phyloP scores from a whole-genome alignment of 2,329 filamentous ascomycete species.

The Penicillium sp. region DNA sequence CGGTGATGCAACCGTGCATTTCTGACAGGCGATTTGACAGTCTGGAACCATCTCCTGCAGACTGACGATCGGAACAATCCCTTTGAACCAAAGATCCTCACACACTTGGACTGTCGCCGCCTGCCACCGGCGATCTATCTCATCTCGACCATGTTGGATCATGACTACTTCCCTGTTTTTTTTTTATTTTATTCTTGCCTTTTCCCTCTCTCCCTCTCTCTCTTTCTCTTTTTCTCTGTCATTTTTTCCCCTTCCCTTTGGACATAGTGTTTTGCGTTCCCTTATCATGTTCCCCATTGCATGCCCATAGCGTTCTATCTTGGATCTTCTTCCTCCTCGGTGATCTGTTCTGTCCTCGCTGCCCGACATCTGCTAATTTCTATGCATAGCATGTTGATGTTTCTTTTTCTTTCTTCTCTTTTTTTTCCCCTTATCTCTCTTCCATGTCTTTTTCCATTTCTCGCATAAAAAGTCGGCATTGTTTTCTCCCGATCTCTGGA shows the following conservation, averaged over 20 bases:
- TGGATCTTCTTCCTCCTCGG: constrained; percentile 9
- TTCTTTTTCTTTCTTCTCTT: neutral
- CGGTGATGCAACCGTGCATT: constrained; percentile 7
- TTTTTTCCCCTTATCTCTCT: neutral
- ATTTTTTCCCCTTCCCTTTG: neutral
- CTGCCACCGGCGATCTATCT: neutral
- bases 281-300: neutral
- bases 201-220: too few species aligned
- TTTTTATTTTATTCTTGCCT: neutral
- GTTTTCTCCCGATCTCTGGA: neutral
- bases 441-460: neutral
- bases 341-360: constrained; percentile 7
- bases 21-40: constrained; percentile 1
- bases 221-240: neutral
- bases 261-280: neutral
- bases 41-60: constrained; percentile 5
- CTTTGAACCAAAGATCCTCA: neutral
- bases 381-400: constrained; percentile 2
- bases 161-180: neutral
- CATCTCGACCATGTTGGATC: neutral
- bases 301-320: constrained; percentile 6
- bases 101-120: neutral
- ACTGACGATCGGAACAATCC: neutral
- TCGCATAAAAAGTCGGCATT: constrained; percentile 3
- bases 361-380: neutral